Evolutionary conservation across 106 monocot genomes (phyloP).

Genomic region (Hemerocallis citrina): DNA sequence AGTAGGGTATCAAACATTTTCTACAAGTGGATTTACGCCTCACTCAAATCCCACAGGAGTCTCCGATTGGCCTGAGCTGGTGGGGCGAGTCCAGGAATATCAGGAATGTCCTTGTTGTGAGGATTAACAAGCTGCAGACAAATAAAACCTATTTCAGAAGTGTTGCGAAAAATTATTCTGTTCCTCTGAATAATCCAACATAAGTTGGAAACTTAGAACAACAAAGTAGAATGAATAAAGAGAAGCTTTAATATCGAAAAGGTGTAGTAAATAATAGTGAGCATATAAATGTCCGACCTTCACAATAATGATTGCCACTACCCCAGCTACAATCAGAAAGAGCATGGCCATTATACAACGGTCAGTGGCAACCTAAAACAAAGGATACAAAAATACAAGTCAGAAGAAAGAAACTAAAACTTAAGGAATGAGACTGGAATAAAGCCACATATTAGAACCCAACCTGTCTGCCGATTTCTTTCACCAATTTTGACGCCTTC

Average conservation of each 20-base stretch:
- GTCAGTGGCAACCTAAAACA: constrained; percentile 75
- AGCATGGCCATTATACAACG: constrained; percentile 88
- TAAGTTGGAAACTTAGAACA: background rate
- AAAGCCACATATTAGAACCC: background rate
- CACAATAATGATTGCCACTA: constrained; percentile 73
- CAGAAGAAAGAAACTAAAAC: background rate
- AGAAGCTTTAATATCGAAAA: too few relatives aligned
- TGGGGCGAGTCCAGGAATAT: constrained; percentile 81
- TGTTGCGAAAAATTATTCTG: too few relatives aligned
- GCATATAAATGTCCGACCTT: constrained; percentile 38
- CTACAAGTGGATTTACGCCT: background rate
- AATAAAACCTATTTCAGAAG: too few relatives aligned
- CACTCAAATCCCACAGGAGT: constrained; percentile 36
- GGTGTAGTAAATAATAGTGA: background rate
- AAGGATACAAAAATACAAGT: background rate
- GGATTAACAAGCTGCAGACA: constrained; percentile 60
- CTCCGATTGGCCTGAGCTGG: constrained; percentile 38
- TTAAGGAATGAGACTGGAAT: background rate
- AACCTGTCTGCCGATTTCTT: constrained; percentile 86
- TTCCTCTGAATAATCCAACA: too few relatives aligned
- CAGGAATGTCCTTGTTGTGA: constrained; percentile 56
- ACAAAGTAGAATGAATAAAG: background rate
- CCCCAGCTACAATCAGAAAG: constrained; percentile 66
- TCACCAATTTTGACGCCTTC: constrained; percentile 84
- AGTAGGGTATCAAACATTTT: background rate